A percentile compares a stretch with the other conserved stretches of the same genome.
Evolutionary conservation across 2,329 filamentous ascomycete species (phyloP).

Genomic region (Biscogniauxia mediterranea): DNA sequence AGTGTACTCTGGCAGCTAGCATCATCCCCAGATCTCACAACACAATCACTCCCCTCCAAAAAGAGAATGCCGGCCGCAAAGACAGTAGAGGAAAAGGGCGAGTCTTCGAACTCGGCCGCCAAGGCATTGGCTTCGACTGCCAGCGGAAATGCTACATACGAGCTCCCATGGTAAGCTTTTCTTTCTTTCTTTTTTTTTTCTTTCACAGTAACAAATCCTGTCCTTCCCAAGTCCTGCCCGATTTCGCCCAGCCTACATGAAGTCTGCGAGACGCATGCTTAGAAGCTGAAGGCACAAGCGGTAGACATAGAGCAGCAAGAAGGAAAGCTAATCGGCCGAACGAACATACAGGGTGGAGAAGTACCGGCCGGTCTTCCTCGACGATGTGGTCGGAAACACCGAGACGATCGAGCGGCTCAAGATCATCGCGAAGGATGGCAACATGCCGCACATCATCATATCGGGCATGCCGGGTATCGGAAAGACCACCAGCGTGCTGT

Average conservation of each 20-base stretch:
- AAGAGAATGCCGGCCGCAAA: conserved; percentile 48
- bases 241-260: background rate
- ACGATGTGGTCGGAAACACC: conserved; percentile 96
- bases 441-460: conserved; percentile 99
- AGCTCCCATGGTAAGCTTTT: conserved; percentile 69
- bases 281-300: too few relatives aligned
- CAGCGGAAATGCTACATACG: conserved; percentile 59
- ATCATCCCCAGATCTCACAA: background rate
- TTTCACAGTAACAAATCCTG: background rate
- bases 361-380: conserved; percentile 89
- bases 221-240: background rate
- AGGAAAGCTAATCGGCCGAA: conserved; percentile 18
- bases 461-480: conserved; percentile 99
- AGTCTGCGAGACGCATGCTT: too few relatives aligned
- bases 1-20: background rate
- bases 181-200: too few relatives aligned
- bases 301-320: background rate
- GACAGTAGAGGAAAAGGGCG: conserved; percentile 49
- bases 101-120: conserved; percentile 59
- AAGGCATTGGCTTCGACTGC: conserved; percentile 44
- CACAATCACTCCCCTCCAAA: conserved; percentile 1
- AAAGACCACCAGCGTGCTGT: conserved; percentile 94
- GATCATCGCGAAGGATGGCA: conserved; percentile 97
- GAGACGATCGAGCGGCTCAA: conserved; percentile 97
- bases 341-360: conserved; percentile 80